phyloP scores from a whole-genome alignment of 1,284 basidiomycete genomes.

The Marasmius tenuissimus region DNA sequence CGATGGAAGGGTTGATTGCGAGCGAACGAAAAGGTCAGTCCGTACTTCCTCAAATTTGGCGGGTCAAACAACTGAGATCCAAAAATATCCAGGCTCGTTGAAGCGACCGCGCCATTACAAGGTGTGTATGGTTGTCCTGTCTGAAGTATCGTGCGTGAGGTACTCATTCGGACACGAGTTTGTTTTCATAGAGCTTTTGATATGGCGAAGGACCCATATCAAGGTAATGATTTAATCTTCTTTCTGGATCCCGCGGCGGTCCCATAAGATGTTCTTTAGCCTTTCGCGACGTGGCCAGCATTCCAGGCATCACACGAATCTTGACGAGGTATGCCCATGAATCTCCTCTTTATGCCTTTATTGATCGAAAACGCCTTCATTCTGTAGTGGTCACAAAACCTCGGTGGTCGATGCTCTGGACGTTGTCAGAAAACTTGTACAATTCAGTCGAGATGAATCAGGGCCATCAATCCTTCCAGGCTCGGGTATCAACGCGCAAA shows the following conservation, averaged over 20 bases:
- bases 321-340: slow-evolving; percentile 60
- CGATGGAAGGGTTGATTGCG: slow-evolving; percentile 62
- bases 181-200: slow-evolving; percentile 86
- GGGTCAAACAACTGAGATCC: background rate
- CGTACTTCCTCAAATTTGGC: background rate
- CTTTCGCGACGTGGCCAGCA: slow-evolving; percentile 40
- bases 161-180: slow-evolving; percentile 40
- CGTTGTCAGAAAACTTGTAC: slow-evolving; percentile 43
- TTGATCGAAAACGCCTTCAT: background rate
- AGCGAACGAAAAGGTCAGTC: slow-evolving; percentile 48
- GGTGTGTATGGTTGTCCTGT: slow-evolving; percentile 35
- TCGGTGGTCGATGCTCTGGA: slow-evolving; percentile 43
- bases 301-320: slow-evolving; percentile 69
- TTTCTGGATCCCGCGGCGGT: background rate
- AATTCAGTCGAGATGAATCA: slow-evolving; percentile 26
- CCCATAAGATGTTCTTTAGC: slow-evolving; percentile 37
- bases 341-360: background rate
- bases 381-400: slow-evolving; percentile 49
- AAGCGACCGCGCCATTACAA: slow-evolving; percentile 62
- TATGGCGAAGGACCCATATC: slow-evolving; percentile 56
- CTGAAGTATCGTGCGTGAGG: slow-evolving; percentile 6
- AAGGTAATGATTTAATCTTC: slow-evolving; percentile 39
- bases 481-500: slow-evolving; percentile 65
- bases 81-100: slow-evolving; percentile 45
- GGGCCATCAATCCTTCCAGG: slow-evolving; percentile 64